These are phyloP conservation scores for Eudorina sp. DNA, from an alignment of 139 green algal species.

Conservation along the genomic window DNA sequence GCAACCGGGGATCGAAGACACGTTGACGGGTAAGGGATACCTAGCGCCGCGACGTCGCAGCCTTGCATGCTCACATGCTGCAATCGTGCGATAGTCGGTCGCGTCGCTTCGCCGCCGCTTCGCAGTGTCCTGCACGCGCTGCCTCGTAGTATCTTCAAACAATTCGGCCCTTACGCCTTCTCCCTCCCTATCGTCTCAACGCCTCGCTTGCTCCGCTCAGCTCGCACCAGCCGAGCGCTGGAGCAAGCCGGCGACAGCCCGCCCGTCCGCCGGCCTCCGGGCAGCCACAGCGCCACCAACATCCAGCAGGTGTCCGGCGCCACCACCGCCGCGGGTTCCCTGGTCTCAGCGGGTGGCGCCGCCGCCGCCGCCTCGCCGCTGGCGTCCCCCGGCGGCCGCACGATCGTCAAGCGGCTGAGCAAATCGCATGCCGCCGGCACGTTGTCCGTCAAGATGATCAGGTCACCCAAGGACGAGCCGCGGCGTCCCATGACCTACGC, in stretches of 20 bases:
- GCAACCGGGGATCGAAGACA: too few relatives aligned
- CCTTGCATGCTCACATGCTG: too few relatives aligned
- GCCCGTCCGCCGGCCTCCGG: not conserved
- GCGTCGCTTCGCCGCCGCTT: too few relatives aligned
- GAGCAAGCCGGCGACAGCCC: not conserved
- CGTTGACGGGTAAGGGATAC: too few relatives aligned
- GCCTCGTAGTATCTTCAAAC: too few relatives aligned
- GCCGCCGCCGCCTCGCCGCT: not conserved
- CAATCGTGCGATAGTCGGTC: too few relatives aligned
- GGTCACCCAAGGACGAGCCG: not conserved
- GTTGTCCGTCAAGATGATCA: not conserved
- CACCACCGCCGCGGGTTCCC: not conserved
- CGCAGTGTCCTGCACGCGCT: too few relatives aligned
- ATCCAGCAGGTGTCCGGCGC: not conserved
- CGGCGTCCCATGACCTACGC: conserved; percentile 30
- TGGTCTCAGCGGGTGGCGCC: not conserved
- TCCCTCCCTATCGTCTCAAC: not conserved
- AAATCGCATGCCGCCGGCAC: not conserved
- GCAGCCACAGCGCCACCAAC: conserved; percentile 2
- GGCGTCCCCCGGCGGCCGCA: not conserved
- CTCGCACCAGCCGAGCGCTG: not conserved
- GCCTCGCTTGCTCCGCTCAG: not conserved
- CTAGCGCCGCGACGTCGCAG: too few relatives aligned
- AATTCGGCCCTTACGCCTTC: too few relatives aligned
- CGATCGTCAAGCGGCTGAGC: conserved; percentile 19